Evolutionary conservation across 1,139 yeast genomes (phyloP), one percentile per base, ranked within the genome.

Genomic region (Zygoascus hellenicus): DNA sequence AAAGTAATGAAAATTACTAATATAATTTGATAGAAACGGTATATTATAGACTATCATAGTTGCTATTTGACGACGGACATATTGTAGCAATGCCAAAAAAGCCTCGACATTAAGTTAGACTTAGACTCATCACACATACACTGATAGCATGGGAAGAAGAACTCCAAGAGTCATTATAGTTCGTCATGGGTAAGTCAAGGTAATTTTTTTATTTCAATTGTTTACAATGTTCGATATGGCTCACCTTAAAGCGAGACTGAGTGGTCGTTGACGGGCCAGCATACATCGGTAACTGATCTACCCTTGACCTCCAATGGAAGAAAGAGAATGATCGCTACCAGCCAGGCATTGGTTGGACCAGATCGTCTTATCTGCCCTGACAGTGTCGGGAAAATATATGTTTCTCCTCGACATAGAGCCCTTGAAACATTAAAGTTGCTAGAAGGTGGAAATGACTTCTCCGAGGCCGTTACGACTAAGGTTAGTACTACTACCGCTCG

Each of bases 221-320:
- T 29, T 38, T 35, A 13, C n/a, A 15, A 15, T 10, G 26, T 26
- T 33, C 35, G 11, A 15, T 5, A n/a, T 37, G 35, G 47, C 38
- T 30, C 33, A 10, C n/a, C 31, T 17, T 33, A 9, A 31, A 75
- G 95, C 33, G 96, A 90, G 69, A 90, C 97, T 2, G 95, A 81
- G 66, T 90, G 97, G 97, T 89, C 97, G 33, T 80, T 83, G 60
- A 76, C 89, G 3, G 97, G 97, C 30, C 96, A 87, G 64, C 83
- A 87, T 67, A 90, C 97, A 5, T 87, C 96, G 2, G 58, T 73
- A 45, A 90, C 97, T 1, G 97, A 90, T 58, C 65, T 90, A 33
- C 79, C 81, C 9, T 74, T 90, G 62, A 88, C 96, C 0, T 75
- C 72, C 4, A 83, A 78, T 57, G 97, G 97, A 43, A 85, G 78